phyloP scores from a whole-genome alignment of 1,284 basidiomycete species.

The Microbotryomycetes sp. region DNA sequence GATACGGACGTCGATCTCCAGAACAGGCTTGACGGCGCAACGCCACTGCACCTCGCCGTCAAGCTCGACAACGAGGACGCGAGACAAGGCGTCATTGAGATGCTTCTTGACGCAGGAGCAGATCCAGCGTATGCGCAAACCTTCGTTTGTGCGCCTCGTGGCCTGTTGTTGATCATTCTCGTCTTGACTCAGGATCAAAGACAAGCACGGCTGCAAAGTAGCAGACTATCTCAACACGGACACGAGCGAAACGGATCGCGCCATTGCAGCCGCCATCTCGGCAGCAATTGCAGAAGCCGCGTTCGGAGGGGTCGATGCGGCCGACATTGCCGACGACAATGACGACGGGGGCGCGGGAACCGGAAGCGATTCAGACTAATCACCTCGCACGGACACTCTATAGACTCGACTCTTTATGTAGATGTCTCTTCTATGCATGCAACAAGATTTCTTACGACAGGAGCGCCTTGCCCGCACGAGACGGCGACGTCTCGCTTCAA shows the following conservation, averaged over 20 bases:
- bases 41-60: constrained; percentile 75
- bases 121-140: constrained; percentile 53
- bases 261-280: constrained; percentile 46
- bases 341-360: constrained; percentile 44
- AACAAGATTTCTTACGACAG: neutral
- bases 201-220: constrained; percentile 58
- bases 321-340: constrained; percentile 35
- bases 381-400: too few relatives aligned
- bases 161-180: neutral
- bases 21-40: constrained; percentile 65
- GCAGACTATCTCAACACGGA: constrained; percentile 52
- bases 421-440: neutral
- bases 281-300: constrained; percentile 48
- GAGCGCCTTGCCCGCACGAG: neutral
- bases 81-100: constrained; percentile 53
- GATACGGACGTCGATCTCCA: constrained; percentile 72
- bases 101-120: constrained; percentile 67
- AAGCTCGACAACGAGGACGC: constrained; percentile 55
- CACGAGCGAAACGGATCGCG: constrained; percentile 41
- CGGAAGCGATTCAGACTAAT: constrained; percentile 40
- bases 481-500: neutral
- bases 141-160: neutral
- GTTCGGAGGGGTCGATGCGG: constrained; percentile 45
- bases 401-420: neutral
- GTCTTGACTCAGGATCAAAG: constrained; percentile 53